Base-by-base conservation (phyloP, 176 grass and related monocot genomes). In the Cenchrus fungigraminus region DNA sequence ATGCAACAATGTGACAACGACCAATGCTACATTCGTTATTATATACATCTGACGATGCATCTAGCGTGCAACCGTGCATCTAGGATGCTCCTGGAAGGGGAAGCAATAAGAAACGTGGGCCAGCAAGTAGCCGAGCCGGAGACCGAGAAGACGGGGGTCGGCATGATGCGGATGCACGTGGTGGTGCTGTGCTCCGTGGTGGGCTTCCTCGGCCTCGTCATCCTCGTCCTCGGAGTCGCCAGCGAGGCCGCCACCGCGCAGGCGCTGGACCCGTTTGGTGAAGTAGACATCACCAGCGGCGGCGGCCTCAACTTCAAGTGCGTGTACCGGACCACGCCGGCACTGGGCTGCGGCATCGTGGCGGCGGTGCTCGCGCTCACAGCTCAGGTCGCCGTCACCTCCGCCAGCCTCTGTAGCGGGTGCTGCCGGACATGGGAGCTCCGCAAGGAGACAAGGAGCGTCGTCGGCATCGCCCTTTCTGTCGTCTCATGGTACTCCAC, bases 201-300 rank as follows among this genome's bases (percentile, higher is more conserved):
- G 68, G 85, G n/a, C 57, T 12, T 63, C 59, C 58, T 87, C 6
- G 69, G 85, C 59, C 58, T 87, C n/a, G 0, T 87, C 46, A 22
- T 69, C 9, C 68, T 81, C 77, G 65, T 87, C 77, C 19, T 87
- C 22, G 85, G 85, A 14, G 11, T 87, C 68, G 59, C 59, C 58
- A 78, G 68, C 20, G 50, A 54, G 49, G 47, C 58, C 3, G 42
- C 77, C 8, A 14, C 65, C 20, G 29, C 67, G 14, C 1, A 71
- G 72, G 83, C 37, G 28, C 2, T 44, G 12, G 34, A 32, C 31
- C 2, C 31, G 31, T 1, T 32, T 32, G 31, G 2, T 32, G 1
- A 0, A 15, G 5, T 5, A 9, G 9, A 16, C 17, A 4, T 4
- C 10, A 12, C 8, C 45, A 0, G 0, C 45, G 0, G 10, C 32